Evolutionary conservation across 257 asterid species (phyloP).

Genomic region (Galeopsis tetrahit): DNA sequence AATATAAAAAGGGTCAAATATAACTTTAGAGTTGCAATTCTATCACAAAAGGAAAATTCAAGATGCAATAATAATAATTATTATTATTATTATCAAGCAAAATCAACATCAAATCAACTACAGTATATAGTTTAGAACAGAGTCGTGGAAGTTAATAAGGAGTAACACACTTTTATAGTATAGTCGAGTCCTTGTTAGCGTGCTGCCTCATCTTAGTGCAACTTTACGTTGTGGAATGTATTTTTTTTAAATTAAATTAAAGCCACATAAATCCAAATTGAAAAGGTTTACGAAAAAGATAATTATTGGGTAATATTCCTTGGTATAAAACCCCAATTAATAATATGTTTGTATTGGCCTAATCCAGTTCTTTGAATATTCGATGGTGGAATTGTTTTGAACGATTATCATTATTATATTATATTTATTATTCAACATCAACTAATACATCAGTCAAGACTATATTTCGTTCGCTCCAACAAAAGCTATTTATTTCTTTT

Average conservation of each 20-base stretch:
- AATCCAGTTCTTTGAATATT: conserved; percentile 32
- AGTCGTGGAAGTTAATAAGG: conserved; percentile 43
- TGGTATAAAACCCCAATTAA: conserved; percentile 28
- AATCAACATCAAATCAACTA: conserved; percentile 12
- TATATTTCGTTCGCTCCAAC: background rate
- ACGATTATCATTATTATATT: conserved; percentile 14
- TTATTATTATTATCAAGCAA: background rate
- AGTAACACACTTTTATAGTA: conserved; percentile 18
- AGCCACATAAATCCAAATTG: conserved; percentile 25
- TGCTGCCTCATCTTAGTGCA: conserved; percentile 35
- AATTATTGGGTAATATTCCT: conserved; percentile 31
- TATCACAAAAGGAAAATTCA: too few species aligned
- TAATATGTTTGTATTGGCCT: conserved; percentile 34
- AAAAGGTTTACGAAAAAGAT: conserved; percentile 14
- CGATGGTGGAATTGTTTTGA: conserved; percentile 29
- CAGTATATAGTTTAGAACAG: conserved; percentile 3
- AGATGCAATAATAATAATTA: too few species aligned
- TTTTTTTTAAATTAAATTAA: conserved; percentile 9
- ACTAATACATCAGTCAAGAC: conserved; percentile 32
- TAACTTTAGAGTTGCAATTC: too few species aligned
- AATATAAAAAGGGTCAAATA: too few species aligned
- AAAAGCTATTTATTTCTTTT: too few species aligned
- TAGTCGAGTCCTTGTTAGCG: conserved; percentile 41
- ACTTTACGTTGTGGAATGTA: conserved; percentile 33
- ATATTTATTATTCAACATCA: conserved; percentile 29